Percentiles rank a stretch among this genome's conserved stretches.
Conservation (phyloP, 768 basidiomycete genomes). For the Dictyophora rubrovolvata region DNA sequence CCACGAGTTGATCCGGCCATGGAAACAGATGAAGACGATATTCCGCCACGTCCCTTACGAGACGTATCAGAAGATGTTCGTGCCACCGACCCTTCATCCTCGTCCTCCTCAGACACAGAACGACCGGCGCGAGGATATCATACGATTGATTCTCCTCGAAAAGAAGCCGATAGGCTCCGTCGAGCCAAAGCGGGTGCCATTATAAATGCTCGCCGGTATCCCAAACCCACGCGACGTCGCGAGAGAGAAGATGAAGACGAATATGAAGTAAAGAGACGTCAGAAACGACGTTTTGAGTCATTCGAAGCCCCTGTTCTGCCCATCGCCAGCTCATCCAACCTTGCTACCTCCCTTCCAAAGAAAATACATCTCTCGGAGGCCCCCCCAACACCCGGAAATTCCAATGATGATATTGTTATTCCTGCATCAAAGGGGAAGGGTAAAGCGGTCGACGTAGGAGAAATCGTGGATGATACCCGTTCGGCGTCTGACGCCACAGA, state of each 20-base stretch:
- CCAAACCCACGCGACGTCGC: background rate
- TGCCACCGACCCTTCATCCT: slow-evolving; percentile 1
- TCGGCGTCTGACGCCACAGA: background rate
- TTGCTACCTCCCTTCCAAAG: background rate
- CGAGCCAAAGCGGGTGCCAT: too few species aligned
- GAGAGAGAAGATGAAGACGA: background rate
- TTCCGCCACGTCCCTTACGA: background rate
- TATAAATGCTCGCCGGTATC: background rate
- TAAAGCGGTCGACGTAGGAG: background rate
- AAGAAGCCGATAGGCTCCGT: background rate
- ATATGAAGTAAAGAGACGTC: background rate
- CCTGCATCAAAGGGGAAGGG: background rate
- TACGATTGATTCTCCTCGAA: background rate
- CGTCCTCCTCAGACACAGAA: slow-evolving; percentile 6
- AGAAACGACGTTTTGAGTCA: background rate
- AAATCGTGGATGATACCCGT: background rate
- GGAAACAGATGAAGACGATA: background rate
- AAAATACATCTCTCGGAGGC: background rate
- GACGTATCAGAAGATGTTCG: slow-evolving; percentile 9
- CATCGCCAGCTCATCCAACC: background rate
- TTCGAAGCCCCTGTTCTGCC: background rate
- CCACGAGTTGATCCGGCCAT: background rate
- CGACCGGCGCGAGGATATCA: background rate
- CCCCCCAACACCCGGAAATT: background rate
- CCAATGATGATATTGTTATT: background rate